A percentile compares a stretch with the other conserved stretches of the same genome.
Evolutionary conservation across 2,329 filamentous ascomycete genomes (phyloP).

Genomic region (Pestalotiopsis sp.): DNA sequence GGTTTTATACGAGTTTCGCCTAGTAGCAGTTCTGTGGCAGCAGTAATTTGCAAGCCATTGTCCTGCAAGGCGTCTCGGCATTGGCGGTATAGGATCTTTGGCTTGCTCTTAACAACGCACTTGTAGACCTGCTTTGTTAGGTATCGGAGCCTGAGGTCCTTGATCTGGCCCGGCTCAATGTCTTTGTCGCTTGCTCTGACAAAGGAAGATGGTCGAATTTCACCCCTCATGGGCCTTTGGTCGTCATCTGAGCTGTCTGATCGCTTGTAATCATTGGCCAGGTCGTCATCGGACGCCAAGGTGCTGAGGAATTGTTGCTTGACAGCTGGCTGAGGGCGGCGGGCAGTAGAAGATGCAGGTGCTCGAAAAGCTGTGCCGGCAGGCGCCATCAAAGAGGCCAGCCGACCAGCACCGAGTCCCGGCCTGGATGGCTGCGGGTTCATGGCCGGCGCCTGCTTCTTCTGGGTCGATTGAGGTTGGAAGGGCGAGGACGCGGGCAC

Average conservation of each 20-base stretch:
- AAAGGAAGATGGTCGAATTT: constrained; percentile 35
- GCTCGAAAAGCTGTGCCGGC: constrained; percentile 72
- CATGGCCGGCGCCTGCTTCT: constrained; percentile 13
- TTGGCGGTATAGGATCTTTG: constrained; percentile 27
- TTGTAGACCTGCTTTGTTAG: constrained; percentile 31
- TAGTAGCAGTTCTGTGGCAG: constrained; percentile 14
- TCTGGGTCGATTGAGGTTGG: constrained; percentile 34
- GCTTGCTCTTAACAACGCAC: constrained; percentile 28
- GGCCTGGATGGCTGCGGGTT: constrained; percentile 31
- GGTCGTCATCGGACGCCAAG: constrained; percentile 33
- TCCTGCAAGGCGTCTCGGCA: constrained; percentile 31
- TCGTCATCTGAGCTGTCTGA: constrained; percentile 33
- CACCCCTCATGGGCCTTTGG: constrained; percentile 31
- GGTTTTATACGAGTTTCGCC: neutral
- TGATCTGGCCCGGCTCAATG: constrained; percentile 30
- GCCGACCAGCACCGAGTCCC: constrained; percentile 32
- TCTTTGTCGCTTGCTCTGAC: constrained; percentile 25
- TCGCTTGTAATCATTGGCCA: constrained; percentile 33
- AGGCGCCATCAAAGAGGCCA: constrained; percentile 72
- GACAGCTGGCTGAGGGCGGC: constrained; percentile 32
- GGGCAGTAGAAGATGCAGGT: constrained; percentile 31
- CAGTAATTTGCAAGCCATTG: constrained; percentile 8
- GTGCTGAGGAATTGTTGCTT: constrained; percentile 29
- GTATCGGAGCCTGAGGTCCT: constrained; percentile 30
- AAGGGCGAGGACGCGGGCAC: constrained; percentile 89